phyloP scores from a whole-genome alignment of 306 rosid genomes.

The Lotus japonicus region DNA sequence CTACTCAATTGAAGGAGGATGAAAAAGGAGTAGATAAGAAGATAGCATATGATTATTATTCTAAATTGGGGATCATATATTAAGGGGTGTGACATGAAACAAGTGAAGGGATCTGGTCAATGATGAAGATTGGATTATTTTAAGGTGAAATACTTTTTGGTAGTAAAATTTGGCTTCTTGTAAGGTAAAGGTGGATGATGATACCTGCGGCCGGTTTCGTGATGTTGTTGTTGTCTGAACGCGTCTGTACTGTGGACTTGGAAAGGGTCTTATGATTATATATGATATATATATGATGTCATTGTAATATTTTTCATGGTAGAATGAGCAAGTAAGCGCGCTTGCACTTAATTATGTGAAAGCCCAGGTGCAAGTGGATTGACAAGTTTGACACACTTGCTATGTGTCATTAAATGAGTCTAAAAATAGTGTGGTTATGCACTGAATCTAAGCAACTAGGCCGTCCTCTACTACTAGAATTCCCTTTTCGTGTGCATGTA shows the following conservation, averaged over 20 bases:
- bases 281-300: conserved; percentile 14
- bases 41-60: conserved; percentile 5
- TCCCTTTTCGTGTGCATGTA: too few relatives aligned
- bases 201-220: conserved; percentile 51
- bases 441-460: too few relatives aligned
- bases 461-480: too few relatives aligned
- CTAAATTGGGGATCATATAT: conserved; percentile 4
- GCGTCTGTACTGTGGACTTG: conserved; percentile 19
- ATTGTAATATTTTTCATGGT: neutral
- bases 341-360: too few relatives aligned
- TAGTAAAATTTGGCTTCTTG: conserved; percentile 31
- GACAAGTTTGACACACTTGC: too few relatives aligned
- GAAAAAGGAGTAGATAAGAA: neutral
- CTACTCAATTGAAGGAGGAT: neutral
- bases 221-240: conserved; percentile 43
- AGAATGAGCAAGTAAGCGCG: too few relatives aligned
- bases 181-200: neutral
- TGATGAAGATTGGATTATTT: conserved; percentile 15
- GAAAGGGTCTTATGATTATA: conserved; percentile 51
- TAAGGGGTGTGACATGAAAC: conserved; percentile 16
- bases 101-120: conserved; percentile 39
- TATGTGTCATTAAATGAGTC: too few relatives aligned
- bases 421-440: too few relatives aligned
- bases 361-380: too few relatives aligned
- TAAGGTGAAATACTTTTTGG: neutral